phyloP scores from a whole-genome alignment of 768 basidiomycete genomes.

The Pulveroboletus sp. region DNA sequence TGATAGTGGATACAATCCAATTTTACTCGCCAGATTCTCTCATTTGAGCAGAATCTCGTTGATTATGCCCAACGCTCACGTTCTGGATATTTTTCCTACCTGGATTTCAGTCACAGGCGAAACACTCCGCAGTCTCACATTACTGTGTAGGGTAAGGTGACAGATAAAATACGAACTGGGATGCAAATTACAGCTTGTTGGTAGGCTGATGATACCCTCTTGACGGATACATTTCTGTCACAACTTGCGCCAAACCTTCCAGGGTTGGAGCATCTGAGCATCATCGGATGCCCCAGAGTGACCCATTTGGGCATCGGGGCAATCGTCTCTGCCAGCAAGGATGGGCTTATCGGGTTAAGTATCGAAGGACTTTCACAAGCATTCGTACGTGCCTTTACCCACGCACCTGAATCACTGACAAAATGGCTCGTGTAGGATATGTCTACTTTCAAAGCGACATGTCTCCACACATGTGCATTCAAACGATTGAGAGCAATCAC shows the following conservation, averaged over 20 bases:
- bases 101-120: conserved; percentile 50
- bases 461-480: conserved; percentile 36
- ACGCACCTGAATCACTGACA: neutral
- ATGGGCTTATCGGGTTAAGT: conserved; percentile 51
- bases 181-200: neutral
- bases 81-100: conserved; percentile 45
- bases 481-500: conserved; percentile 54
- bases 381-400: conserved; percentile 46
- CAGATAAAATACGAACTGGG: neutral
- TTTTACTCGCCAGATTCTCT: conserved; percentile 48
- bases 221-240: conserved; percentile 57
- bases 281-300: conserved; percentile 70
- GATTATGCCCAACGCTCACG: conserved; percentile 68
- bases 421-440: conserved; percentile 45
- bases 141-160: conserved; percentile 65
- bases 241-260: conserved; percentile 47
- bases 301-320: conserved; percentile 58
- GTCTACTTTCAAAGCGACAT: conserved; percentile 40
- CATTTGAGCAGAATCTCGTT: conserved; percentile 55
- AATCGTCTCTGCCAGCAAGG: conserved; percentile 42
- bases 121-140: conserved; percentile 53
- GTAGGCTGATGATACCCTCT: conserved; percentile 52
- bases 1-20: conserved; percentile 46
- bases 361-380: conserved; percentile 60
- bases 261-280: conserved; percentile 52